A percentile compares a stretch with the other conserved stretches of the same genome.
phyloP scores from a whole-genome alignment of 805 yeast species.

The Candida endomychidarum region DNA sequence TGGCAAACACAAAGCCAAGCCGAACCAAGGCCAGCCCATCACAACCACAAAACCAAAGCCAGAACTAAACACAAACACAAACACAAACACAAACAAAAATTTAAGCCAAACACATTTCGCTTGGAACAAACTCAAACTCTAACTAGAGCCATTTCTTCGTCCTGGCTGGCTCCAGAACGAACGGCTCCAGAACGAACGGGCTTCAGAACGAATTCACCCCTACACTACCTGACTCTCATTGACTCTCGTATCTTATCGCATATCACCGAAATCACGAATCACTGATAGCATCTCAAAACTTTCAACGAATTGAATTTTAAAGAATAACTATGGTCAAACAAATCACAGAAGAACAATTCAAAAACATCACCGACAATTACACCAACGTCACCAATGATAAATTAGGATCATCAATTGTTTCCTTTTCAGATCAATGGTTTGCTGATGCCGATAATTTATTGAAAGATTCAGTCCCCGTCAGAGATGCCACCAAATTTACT shows the following conservation, averaged over 20 bases:
- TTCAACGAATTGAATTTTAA: neutral
- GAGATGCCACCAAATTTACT: constrained; percentile 77
- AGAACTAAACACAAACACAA: too few species aligned
- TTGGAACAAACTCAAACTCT: too few species aligned
- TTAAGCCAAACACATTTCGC: too few species aligned
- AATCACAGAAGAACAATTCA: constrained; percentile 38
- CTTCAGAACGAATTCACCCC: too few species aligned
- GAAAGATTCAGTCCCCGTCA: constrained; percentile 74
- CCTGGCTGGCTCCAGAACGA: too few species aligned
- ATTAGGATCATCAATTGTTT: constrained; percentile 72
- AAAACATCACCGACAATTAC: constrained; percentile 50
- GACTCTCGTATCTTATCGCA: constrained; percentile 10
- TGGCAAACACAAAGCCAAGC: too few species aligned
- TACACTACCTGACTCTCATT: constrained; percentile 7
- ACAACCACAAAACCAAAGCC: too few species aligned
- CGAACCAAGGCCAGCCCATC: too few species aligned
- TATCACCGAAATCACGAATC: neutral
- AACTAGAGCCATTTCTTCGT: too few species aligned
- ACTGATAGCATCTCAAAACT: neutral
- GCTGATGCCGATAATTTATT: constrained; percentile 88
- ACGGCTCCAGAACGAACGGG: too few species aligned
- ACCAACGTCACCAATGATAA: constrained; percentile 83
- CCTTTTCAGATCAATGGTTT: constrained; percentile 89
- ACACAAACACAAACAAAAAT: too few species aligned
- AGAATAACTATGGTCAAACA: constrained; percentile 6